A percentile compares a stretch with the other conserved stretches of the same genome.
These are phyloP conservation scores for Alternaria burnsii DNA, from an alignment of 2,329 filamentous ascomycete genomes.

Conservation along the genomic window DNA sequence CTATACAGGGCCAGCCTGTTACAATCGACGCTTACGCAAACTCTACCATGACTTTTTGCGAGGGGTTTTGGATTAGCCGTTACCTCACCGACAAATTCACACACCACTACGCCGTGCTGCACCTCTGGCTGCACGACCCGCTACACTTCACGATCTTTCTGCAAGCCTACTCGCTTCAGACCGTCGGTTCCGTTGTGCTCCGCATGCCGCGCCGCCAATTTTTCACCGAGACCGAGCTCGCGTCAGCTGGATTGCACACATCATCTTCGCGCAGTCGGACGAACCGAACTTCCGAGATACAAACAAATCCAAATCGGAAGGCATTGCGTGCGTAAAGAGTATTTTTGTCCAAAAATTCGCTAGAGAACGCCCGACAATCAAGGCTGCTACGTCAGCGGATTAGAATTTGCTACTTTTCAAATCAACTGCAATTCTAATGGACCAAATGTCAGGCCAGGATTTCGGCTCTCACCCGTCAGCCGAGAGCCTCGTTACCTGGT, in stretches of 20 bases:
- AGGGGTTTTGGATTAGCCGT: neutral
- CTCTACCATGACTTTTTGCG: neutral
- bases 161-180: conserved; percentile 15
- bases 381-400: conserved; percentile 14
- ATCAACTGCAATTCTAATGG: conserved; percentile 5
- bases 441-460: conserved; percentile 8
- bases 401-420: conserved; percentile 2
- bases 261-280: conserved; percentile 14
- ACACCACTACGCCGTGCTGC: conserved; percentile 20
- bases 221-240: conserved; percentile 21
- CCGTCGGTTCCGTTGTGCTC: conserved; percentile 14
- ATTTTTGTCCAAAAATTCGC: neutral
- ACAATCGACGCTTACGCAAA: neutral
- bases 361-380: neutral
- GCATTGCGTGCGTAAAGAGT: conserved; percentile 16
- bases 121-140: conserved; percentile 21
- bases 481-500: conserved; percentile 41
- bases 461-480: conserved; percentile 24
- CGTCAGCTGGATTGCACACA: conserved; percentile 23
- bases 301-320: neutral
- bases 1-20: neutral
- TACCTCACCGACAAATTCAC: conserved; percentile 23
- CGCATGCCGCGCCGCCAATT: conserved; percentile 11
- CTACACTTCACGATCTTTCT: conserved; percentile 19
- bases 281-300: conserved; percentile 16